Base-by-base conservation (phyloP, 768 basidiomycete species). In the Lentinus tigrinus region DNA sequence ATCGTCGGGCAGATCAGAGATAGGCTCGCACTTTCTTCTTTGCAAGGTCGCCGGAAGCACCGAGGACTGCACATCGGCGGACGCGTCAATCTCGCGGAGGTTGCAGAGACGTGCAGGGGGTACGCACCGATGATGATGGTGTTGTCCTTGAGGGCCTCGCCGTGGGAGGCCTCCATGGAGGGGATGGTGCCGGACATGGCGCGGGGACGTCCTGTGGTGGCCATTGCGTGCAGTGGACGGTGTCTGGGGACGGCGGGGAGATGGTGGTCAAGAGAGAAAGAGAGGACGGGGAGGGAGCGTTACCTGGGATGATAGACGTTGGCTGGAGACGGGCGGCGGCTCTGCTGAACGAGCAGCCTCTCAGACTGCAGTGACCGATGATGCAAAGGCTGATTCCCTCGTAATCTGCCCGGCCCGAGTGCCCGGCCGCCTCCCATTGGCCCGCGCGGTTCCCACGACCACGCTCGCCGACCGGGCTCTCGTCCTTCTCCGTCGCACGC, bases 31-130 rank as follows among this genome's bases (percentile, higher is more conserved):
- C 95, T 85, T 99, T 99, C 79, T 99, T 99, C 88, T 97, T 96
- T 62, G 96, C 96, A 46, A 99, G 81, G 79, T 99, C 96, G 39
- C 96, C 96, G 55, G 93, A 95, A 3, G 96, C 96, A 56, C 96
- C 96, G 60, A 95, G 85, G 53, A 98, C 95, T 94, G 69, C 21
- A 11, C 10, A 26, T 13, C 16, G 53, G 19, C 6, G 43, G 24
- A 23, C 21, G 14, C 23, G 44, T 28, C 51, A 31, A 34, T 39
- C 21, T 10, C 54, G 38, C 53, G 43, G 36, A 16, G 54, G 28
- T 13, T 36, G 21, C 24, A 1, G 47, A 64, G 58, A 10, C n/a
- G 44, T 43, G 8, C 9, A 4, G 8, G 26, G 65, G 63, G 28
- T 27, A 78, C 86, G 67, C 63, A 90, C 93, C 93, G 67, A 96